Evolutionary conservation across 345 rosid species (phyloP), one percentile per base, ranked within the genome.

Genomic region (Raphanus sativus): DNA sequence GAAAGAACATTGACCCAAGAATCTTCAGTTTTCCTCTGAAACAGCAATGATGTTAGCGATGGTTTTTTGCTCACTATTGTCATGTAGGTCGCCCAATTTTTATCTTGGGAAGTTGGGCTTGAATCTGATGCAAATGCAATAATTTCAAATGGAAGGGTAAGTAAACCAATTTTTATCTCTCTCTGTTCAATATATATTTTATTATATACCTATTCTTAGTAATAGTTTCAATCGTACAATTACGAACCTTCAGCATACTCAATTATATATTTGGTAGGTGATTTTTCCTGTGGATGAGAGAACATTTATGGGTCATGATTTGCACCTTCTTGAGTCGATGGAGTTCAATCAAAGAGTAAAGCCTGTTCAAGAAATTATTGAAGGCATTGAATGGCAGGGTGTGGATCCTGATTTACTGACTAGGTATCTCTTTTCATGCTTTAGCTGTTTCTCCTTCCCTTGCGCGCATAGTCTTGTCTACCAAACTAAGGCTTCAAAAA

Each of bases 131-230:
- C 78, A 62, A 91, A 87, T 75, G 92, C 88, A 40, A 87, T 91
- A 79, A 88, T 95, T 76, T 91, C 99, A 71, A 95, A 89, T 76
- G 99, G 99, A 83, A 87, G 99, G 93, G 99, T 95, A 67, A 60
- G 76, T 75, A 17, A 66, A 61, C 80, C 68, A 71, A 10, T 3
- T 56, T 65, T 33, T 48, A 12, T 42, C 21, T 10, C 56, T 65
- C 55, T 55, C 68, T 45, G 59, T 54, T 69, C 58, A 28, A 59
- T 58, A 7, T 67, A 54, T 16, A 15, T 50, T 69, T 16, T 59
- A 24, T 59, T 17, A 9, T 21, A 54, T 25, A 21, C 30, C 10
- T 67, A 24, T 21, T 48, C 13, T 52, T 16, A 34, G 48, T 56
- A 28, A 58, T 28, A 62, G 54, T 54, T 29, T 21, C 54, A 50